Evolutionary conservation across 1,139 yeast genomes (phyloP).

Genomic region (Debaryomycetaceae sp.): DNA sequence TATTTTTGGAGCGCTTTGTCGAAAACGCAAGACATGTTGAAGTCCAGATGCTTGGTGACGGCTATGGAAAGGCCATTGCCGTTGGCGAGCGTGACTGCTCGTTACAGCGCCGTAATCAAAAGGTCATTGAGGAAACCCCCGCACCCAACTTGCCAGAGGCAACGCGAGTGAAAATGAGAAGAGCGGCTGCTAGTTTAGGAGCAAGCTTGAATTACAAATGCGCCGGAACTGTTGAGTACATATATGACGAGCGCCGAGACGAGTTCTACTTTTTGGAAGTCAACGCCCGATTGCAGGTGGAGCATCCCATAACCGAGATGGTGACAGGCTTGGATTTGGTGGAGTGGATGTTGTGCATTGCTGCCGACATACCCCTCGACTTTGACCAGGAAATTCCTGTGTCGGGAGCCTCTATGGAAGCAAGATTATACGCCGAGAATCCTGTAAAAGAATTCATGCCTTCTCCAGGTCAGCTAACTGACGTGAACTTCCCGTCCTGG

Average conservation of each 20-base stretch:
- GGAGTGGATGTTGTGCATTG: slow-evolving; percentile 91
- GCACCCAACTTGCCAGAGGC: slow-evolving; percentile 84
- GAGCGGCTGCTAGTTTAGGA: slow-evolving; percentile 77
- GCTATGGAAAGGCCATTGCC: slow-evolving; percentile 82
- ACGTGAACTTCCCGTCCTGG: slow-evolving; percentile 75
- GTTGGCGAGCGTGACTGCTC: slow-evolving; percentile 97
- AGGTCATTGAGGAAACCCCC: slow-evolving; percentile 93
- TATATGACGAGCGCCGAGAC: slow-evolving; percentile 75
- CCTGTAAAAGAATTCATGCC: slow-evolving; percentile 94
- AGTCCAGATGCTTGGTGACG: slow-evolving; percentile 94
- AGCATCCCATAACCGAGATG: slow-evolving; percentile 94
- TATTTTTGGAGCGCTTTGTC: slow-evolving; percentile 85
- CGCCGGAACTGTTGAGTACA: slow-evolving; percentile 96
- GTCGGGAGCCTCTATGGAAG: slow-evolving; percentile 92
- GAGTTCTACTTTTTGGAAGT: slow-evolving; percentile 93
- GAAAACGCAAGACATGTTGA: slow-evolving; percentile 95
- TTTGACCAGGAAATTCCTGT: slow-evolving; percentile 47
- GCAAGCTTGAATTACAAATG: slow-evolving; percentile 78
- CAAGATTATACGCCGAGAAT: slow-evolving; percentile 90
- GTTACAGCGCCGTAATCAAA: slow-evolving; percentile 92
- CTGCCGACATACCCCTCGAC: slow-evolving; percentile 82
- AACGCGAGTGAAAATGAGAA: slow-evolving; percentile 65
- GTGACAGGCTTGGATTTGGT: slow-evolving; percentile 91
- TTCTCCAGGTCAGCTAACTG: slow-evolving; percentile 88
- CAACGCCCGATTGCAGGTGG: slow-evolving; percentile 94